phyloP scores from a whole-genome alignment of 352 stramenopile species.

The Blastocystis sp. region DNA sequence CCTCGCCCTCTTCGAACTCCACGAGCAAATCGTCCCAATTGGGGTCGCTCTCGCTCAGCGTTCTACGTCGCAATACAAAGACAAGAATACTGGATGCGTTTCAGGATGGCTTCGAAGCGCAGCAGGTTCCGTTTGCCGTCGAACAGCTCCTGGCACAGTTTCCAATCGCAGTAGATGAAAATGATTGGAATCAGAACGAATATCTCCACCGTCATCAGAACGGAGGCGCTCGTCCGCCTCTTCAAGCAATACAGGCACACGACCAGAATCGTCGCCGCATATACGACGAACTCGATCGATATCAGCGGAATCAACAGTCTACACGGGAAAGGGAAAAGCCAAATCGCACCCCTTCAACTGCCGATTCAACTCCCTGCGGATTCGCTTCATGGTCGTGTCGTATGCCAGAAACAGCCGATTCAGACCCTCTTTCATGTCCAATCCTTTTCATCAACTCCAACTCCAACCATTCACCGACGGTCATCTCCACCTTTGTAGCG shows the following conservation, averaged over 20 bases:
- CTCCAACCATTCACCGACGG: neutral
- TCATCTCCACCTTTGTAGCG: neutral
- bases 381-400: neutral
- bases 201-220: conserved; percentile 13
- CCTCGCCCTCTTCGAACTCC: conserved; percentile 59
- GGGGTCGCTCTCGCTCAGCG: neutral
- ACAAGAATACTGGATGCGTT: neutral
- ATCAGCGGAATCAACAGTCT: conserved; percentile 49
- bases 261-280: conserved; percentile 5
- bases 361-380: neutral
- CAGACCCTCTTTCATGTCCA: conserved; percentile 4
- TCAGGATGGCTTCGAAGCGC: conserved; percentile 47
- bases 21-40: conserved; percentile 34
- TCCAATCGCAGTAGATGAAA: conserved; percentile 54
- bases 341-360: neutral
- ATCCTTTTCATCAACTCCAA: neutral
- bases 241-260: conserved; percentile 11
- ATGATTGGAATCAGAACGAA: conserved; percentile 34
- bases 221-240: neutral
- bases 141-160: conserved; percentile 30
- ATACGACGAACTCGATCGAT: conserved; percentile 10
- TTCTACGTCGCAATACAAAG: neutral
- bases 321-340: neutral
- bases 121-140: conserved; percentile 11
- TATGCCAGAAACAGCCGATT: neutral